These are phyloP conservation scores for Chrysanthemum makinoi DNA, from an alignment of 129 eudicot genomes.

Conservation along the genomic window DNA sequence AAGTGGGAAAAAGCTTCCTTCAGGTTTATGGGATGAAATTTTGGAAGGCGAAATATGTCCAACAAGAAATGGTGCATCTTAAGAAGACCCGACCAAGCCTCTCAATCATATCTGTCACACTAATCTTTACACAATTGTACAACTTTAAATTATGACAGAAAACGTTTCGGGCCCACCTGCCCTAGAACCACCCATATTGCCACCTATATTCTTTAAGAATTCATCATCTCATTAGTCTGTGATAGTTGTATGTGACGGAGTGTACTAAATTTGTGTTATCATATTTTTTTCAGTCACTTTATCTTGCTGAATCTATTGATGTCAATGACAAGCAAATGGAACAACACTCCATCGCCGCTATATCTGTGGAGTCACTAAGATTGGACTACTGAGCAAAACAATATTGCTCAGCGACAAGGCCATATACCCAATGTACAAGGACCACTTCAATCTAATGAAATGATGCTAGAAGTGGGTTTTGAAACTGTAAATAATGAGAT, in stretches of 20 bases:
- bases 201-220: no score
- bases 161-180: no score
- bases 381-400: slow-evolving; percentile 55
- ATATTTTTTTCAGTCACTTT: slow-evolving; percentile 56
- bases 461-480: background rate
- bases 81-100: slow-evolving; percentile 85
- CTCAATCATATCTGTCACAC: slow-evolving; percentile 24
- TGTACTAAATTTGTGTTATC: background rate
- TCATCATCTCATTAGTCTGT: background rate
- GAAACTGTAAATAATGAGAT: slow-evolving; percentile 11
- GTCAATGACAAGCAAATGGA: slow-evolving; percentile 72
- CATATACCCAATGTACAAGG: slow-evolving; percentile 33
- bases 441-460: slow-evolving; percentile 13
- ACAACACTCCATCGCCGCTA: slow-evolving; percentile 50
- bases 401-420: slow-evolving; percentile 57
- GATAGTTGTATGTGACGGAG: background rate
- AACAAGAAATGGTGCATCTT: slow-evolving; percentile 79
- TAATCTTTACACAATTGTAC: no score
- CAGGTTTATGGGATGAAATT: slow-evolving; percentile 87
- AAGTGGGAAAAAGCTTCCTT: slow-evolving; percentile 65
- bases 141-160: no score
- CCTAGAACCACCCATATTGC: no score
- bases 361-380: slow-evolving; percentile 79
- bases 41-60: slow-evolving; percentile 62
- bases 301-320: slow-evolving; percentile 83